Conservation (phyloP, 164 flowering plant species). For the Akebia trifoliata region DNA sequence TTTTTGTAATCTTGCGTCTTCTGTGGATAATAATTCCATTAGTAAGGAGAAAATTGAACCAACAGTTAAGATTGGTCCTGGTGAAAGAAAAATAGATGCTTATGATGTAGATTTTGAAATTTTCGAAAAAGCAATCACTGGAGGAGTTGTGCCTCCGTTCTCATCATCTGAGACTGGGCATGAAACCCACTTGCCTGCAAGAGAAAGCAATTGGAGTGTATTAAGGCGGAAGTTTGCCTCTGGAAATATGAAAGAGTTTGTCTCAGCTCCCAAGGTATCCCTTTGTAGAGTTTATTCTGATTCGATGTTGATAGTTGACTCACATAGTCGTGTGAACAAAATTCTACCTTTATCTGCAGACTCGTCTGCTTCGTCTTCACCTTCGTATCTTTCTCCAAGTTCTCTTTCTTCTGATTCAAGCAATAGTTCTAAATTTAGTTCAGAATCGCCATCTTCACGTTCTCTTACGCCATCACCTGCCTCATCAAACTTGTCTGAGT, state of each 20-base stretch:
- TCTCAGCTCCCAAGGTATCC: constrained; percentile 37
- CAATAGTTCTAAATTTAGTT: constrained; percentile 33
- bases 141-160: constrained; percentile 73
- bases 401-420: constrained; percentile 61
- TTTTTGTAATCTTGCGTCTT: constrained; percentile 41
- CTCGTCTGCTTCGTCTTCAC: constrained; percentile 36
- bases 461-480: constrained; percentile 36
- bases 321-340: constrained; percentile 23
- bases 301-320: constrained; percentile 39
- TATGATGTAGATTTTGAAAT: constrained; percentile 71
- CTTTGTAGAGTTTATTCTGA: constrained; percentile 59
- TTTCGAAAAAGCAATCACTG: constrained; percentile 55
- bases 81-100: constrained; percentile 49
- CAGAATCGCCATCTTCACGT: constrained; percentile 42
- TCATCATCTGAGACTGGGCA: constrained; percentile 57
- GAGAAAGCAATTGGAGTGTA: constrained; percentile 79
- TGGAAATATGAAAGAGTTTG: constrained; percentile 58
- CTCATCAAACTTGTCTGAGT: constrained; percentile 34
- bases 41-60: constrained; percentile 15
- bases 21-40: constrained; percentile 44
- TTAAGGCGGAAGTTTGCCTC: constrained; percentile 63
- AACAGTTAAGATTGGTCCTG: constrained; percentile 28
- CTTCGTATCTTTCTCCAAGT: constrained; percentile 63
- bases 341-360: constrained; percentile 21
- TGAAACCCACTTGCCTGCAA: constrained; percentile 67